These are phyloP conservation scores for Trypanosoma scelopori DNA, from an alignment of 208 protist species.

Conservation along the genomic window DNA sequence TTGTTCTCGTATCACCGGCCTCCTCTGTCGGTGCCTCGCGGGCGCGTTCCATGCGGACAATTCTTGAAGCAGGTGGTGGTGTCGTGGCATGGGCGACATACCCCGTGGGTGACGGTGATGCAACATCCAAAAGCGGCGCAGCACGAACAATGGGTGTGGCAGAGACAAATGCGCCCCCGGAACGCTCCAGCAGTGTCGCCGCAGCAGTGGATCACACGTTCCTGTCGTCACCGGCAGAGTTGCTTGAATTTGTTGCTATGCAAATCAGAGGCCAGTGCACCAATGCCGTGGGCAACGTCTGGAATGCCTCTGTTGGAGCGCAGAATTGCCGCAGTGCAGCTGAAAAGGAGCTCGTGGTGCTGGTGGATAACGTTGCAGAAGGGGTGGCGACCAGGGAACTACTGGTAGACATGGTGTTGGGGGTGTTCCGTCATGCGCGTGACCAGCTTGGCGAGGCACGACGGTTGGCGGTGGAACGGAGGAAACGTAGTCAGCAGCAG, in stretches of 20 bases:
- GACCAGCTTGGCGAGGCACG: not conserved
- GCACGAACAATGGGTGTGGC: not conserved
- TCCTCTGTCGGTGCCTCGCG: conserved; percentile 5
- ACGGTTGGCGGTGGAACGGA: not conserved
- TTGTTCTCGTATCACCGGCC: conserved; percentile 26
- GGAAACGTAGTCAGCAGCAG: conserved; percentile 1
- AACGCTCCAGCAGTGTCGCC: not conserved
- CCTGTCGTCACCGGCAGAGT: not conserved
- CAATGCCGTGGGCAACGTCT: not conserved
- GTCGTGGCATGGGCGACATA: conserved; percentile 2
- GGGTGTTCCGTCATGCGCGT: conserved; percentile 2
- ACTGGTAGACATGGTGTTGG: not conserved
- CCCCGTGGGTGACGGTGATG: not conserved
- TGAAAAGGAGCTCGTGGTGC: conserved; percentile 10
- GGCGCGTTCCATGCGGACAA: conserved; percentile 15
- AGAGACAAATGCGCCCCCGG: no score
- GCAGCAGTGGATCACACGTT: not conserved
- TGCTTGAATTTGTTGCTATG: conserved; percentile 15
- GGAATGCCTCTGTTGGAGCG: not conserved
- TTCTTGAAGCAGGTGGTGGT: conserved; percentile 26
- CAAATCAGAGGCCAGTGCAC: not conserved
- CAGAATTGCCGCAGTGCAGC: not conserved
- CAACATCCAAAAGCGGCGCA: not conserved
- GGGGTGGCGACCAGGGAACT: not conserved
- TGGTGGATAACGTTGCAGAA: conserved; percentile 7